These are phyloP conservation scores for Lipomyces sp. DNA, from an alignment of 805 yeast species.

Conservation along the genomic window DNA sequence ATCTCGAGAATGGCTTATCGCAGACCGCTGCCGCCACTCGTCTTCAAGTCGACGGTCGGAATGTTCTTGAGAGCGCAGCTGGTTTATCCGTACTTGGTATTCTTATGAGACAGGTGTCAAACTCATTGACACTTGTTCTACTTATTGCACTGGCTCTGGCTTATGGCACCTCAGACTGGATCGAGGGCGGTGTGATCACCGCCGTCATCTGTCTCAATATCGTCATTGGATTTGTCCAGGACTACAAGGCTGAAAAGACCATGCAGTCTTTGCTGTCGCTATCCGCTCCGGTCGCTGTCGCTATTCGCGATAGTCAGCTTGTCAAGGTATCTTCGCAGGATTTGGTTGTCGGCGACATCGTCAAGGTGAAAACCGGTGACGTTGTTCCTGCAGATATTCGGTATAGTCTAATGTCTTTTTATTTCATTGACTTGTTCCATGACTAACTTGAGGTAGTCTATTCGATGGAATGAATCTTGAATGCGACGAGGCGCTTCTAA, in stretches of 20 bases:
- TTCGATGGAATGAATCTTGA: conserved; percentile 60
- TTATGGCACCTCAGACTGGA: conserved; percentile 72
- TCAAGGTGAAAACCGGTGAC: conserved; percentile 63
- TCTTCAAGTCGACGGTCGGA: conserved; percentile 51
- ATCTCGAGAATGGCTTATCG: conserved; percentile 48
- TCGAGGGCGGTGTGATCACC: conserved; percentile 76
- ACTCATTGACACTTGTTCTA: conserved; percentile 67
- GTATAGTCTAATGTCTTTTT: not conserved
- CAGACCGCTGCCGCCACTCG: conserved; percentile 37
- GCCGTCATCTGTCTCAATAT: conserved; percentile 65
- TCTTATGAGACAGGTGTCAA: conserved; percentile 63
- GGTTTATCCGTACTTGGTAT: conserved; percentile 54
- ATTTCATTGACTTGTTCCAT: too few species aligned
- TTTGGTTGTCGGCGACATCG: conserved; percentile 72
- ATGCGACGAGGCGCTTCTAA: conserved; percentile 63
- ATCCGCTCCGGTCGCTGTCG: conserved; percentile 68
- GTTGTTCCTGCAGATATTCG: conserved; percentile 72
- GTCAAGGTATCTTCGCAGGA: conserved; percentile 56
- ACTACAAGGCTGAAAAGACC: conserved; percentile 70
- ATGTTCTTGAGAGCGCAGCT: conserved; percentile 58
- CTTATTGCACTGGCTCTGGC: conserved; percentile 47
- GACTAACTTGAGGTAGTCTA: conserved; percentile 39
- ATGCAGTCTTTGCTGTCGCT: conserved; percentile 70
- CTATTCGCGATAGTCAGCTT: conserved; percentile 58
- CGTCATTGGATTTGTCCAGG: conserved; percentile 66